These are phyloP conservation scores for Fusarium lyarnte DNA, from an alignment of 2,329 filamentous ascomycete genomes.

Conservation along the genomic window DNA sequence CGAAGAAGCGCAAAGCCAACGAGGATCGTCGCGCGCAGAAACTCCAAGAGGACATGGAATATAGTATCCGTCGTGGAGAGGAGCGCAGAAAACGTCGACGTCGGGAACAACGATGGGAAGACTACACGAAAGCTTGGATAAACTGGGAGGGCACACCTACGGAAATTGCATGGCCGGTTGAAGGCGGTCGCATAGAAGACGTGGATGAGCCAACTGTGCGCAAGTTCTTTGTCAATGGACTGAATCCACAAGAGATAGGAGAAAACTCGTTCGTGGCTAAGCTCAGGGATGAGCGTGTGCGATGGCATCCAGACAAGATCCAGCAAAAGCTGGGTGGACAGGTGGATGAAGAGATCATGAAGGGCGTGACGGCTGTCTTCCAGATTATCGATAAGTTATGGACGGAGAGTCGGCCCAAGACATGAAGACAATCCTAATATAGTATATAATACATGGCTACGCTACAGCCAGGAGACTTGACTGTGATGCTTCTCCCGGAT, in stretches of 20 bases:
- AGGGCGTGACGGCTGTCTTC: constrained; percentile 87
- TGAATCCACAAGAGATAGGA: constrained; percentile 55
- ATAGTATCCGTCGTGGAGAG: constrained; percentile 73
- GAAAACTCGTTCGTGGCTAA: constrained; percentile 57
- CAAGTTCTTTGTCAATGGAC: constrained; percentile 70
- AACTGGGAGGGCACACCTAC: constrained; percentile 56
- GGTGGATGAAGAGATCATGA: constrained; percentile 77
- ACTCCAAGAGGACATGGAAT: constrained; percentile 73
- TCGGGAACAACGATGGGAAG: constrained; percentile 70
- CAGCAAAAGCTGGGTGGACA: constrained; percentile 84
- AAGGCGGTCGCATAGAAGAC: constrained; percentile 64
- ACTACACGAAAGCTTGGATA: constrained; percentile 73
- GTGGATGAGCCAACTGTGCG: constrained; percentile 70
- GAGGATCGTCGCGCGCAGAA: constrained; percentile 59
- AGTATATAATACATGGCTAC: background rate
- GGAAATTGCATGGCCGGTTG: constrained; percentile 77
- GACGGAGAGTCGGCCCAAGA: constrained; percentile 64
- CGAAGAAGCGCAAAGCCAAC: constrained; percentile 60
- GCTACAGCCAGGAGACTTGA: background rate
- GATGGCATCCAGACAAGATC: constrained; percentile 98
- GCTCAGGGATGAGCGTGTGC: constrained; percentile 85
- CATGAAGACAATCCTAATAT: background rate
- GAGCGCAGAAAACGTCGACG: constrained; percentile 65
- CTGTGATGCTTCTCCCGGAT: background rate
- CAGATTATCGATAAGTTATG: constrained; percentile 88